Base-by-base conservation (phyloP, 2,329 filamentous ascomycete genomes). In the Dactylellina sp. region DNA sequence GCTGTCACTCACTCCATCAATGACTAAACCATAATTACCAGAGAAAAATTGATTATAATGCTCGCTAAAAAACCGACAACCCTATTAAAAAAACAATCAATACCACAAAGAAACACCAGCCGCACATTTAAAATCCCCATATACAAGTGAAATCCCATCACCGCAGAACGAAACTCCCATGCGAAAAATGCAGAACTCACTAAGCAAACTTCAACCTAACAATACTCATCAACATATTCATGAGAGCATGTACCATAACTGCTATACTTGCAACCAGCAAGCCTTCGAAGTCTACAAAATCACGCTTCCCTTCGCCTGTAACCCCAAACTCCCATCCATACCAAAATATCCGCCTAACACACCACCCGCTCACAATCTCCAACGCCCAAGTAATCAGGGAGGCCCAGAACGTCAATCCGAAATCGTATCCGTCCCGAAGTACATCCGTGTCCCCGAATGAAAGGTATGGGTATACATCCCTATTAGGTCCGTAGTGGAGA, bases 141-240 rank as follows among this genome's bases (percentile, higher is more conserved):
- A n/a, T n/a, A n/a, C n/a, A n/a, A n/a, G n/a, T n/a, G n/a, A n/a
- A n/a, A n/a, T n/a, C n/a, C n/a, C n/a, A n/a, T n/a, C n/a, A n/a
- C n/a, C n/a, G n/a, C n/a, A 55, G 53, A 70, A 18, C n/a, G 9
- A 7, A 1, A 22, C 5, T 5, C 4, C 11, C 12, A 14, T 5
- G 5, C 16, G 5, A 42, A 42, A 42, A 5, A 42, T 4, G 2
- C 22, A 32, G n/a, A n/a, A 52, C 24, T 24, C 7, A 16, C 9
- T 1, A 16, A 35, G 11, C 63, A 75, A 90, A 90, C 76, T 86
- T 85, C 78, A 90, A 81, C 75, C 88, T 84, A 37, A 89, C 86
- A 77, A 90, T 90, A 49, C 87, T 88, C 81, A 90, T 90, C 64
- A 90, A 80, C 88, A 90, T 90, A 79, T 90, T 90, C 81, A 90